Base-by-base conservation (phyloP, 179 eudicot species). In the Actinidia arguta region DNA sequence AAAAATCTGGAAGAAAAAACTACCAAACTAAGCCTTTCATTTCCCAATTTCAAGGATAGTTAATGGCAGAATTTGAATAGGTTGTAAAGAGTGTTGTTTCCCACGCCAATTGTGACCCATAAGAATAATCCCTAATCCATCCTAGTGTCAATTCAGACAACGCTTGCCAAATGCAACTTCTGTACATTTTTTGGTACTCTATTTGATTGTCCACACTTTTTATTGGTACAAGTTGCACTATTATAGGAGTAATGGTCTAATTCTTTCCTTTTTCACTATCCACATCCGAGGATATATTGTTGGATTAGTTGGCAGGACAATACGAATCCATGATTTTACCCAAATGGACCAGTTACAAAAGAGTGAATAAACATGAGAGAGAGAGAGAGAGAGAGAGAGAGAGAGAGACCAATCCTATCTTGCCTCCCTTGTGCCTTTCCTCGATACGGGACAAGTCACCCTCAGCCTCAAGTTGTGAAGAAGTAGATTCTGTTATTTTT, bases 401-500 rank as follows among this genome's bases (percentile, higher is more conserved):
- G 42, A 3, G 42, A 39, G 42, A 68, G 8, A 48, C 36, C 25
- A 73, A 51, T 8, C 24, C 13, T 48, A 5, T 22, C n/a, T 56
- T 72, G 17, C 79, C 82, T 76, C 72, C 85, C 68, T 80, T 74
- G 63, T 24, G 52, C 20, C 55, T 73, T 83, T 80, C 81, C 64
- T 72, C 82, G 59, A 74, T 58, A 39, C 46, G 78, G 20, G 46
- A 27, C 61, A 25, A 61, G 22, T 69, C 77, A 17, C 56, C 67
- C 80, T 80, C 82, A 70, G 68, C 77, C 36, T 55, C 55, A 46
- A 62, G 80, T 48, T 58, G 62, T 59, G 58, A 59, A 82, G 84
- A 76, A 52, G 66, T 22, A 44, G 67, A 63, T 73, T 79, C 85
- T 73, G 50, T 74, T 66, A 68, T 78, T 80, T 73, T 56, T 25